Percentiles rank a stretch among this genome's conserved stretches.
Evolutionary conservation across 495 filamentous ascomycete genomes (phyloP).

Genomic region (Rostrohypoxylon terebratum): DNA sequence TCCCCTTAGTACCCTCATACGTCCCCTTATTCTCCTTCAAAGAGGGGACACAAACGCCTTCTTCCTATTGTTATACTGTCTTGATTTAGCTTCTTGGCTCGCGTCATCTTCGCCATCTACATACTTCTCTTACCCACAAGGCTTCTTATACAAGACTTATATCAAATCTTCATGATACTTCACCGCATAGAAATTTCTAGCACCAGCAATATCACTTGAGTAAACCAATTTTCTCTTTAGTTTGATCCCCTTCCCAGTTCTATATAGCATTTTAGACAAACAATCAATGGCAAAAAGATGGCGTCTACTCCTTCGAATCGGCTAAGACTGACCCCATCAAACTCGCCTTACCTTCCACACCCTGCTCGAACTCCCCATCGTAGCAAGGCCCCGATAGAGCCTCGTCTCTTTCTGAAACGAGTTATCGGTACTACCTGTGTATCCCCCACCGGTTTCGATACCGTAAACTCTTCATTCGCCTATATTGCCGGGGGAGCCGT

Average conservation of each 20-base stretch:
- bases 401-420: constrained; percentile 76
- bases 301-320: constrained; percentile 69
- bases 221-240: constrained; percentile 20
- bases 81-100: constrained; percentile 9
- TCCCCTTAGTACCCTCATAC: too few relatives aligned
- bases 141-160: constrained; percentile 32
- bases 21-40: constrained; percentile 1
- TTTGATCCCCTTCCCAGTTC: neutral
- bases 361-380: constrained; percentile 73
- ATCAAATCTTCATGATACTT: constrained; percentile 41
- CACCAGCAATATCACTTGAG: constrained; percentile 45
- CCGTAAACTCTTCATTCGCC: constrained; percentile 80
- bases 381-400: constrained; percentile 55
- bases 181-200: constrained; percentile 41
- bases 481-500: constrained; percentile 94
- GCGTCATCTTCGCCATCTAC: constrained; percentile 13
- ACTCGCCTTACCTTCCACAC: constrained; percentile 75
- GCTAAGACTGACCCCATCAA: constrained; percentile 83
- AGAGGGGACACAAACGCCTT: constrained; percentile 22
- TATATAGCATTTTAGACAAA: constrained; percentile 27
- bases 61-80: constrained; percentile 24
- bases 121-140: constrained; percentile 26
- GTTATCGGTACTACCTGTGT: constrained; percentile 90
- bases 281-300: constrained; percentile 67
- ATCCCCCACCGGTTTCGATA: constrained; percentile 88